Conservation (phyloP, 345 rosid genomes). For the Brassica cretica region DNA sequence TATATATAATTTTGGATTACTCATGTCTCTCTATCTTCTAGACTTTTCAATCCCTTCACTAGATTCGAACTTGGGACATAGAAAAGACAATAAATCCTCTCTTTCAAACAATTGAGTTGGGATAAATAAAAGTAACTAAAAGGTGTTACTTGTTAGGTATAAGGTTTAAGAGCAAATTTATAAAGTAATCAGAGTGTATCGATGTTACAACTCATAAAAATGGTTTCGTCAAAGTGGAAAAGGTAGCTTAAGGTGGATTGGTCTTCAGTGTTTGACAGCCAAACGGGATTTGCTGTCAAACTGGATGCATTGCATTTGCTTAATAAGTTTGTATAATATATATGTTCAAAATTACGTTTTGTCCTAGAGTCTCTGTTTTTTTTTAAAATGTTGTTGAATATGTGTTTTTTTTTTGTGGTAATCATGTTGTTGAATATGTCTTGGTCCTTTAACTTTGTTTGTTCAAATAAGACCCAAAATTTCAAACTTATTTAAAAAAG, state of each 20-base stretch:
- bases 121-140: conserved; percentile 13
- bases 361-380: conserved; percentile 8
- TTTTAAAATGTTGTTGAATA: background rate
- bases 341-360: conserved; percentile 14
- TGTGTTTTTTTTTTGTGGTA: no score
- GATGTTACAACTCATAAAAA: conserved; percentile 28
- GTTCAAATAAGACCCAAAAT: background rate
- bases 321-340: conserved; percentile 4
- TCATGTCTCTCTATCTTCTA: conserved; percentile 26
- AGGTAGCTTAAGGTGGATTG: conserved; percentile 33
- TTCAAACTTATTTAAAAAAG: background rate
- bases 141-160: conserved; percentile 34
- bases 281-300: conserved; percentile 36
- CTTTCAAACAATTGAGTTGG: conserved; percentile 11
- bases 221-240: conserved; percentile 35
- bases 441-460: conserved; percentile 4
- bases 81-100: conserved; percentile 22
- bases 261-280: conserved; percentile 39
- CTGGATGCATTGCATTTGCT: conserved; percentile 3
- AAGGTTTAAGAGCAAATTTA: conserved; percentile 12
- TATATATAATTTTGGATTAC: conserved; percentile 20
- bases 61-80: conserved; percentile 7
- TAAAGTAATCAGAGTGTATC: conserved; percentile 11
- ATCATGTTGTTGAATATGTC: background rate
- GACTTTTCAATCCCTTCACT: conserved; percentile 17